These are phyloP conservation scores for Sungouiella thailandica DNA, from an alignment of 805 yeast genomes.

Conservation along the genomic window DNA sequence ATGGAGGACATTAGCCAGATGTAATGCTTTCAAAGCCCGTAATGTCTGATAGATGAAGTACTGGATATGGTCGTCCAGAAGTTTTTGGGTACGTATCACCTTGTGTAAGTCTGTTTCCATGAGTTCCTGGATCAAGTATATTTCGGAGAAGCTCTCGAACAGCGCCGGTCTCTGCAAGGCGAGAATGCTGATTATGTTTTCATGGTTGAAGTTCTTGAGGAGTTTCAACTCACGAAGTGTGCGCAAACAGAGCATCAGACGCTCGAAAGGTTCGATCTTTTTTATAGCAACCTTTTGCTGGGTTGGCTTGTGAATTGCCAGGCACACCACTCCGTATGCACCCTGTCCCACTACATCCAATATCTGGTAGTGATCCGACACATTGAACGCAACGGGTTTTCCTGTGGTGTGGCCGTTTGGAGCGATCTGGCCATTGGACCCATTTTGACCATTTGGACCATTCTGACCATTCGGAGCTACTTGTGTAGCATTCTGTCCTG, in stretches of 20 bases:
- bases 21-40: slow-evolving; percentile 85
- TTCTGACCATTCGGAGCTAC: neutral
- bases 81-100: slow-evolving; percentile 73
- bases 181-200: slow-evolving; percentile 82
- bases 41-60: slow-evolving; percentile 89
- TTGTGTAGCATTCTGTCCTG: neutral
- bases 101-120: slow-evolving; percentile 87
- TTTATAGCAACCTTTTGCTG: slow-evolving; percentile 91
- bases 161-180: slow-evolving; percentile 83
- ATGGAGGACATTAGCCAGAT: slow-evolving; percentile 90
- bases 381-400: slow-evolving; percentile 57
- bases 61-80: slow-evolving; percentile 91
- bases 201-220: slow-evolving; percentile 86
- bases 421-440: no score
- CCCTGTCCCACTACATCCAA: slow-evolving; percentile 90
- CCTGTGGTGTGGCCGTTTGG: no score
- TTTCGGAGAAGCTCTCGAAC: slow-evolving; percentile 76
- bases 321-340: slow-evolving; percentile 91
- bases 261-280: slow-evolving; percentile 87
- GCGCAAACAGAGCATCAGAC: slow-evolving; percentile 82
- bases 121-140: slow-evolving; percentile 80
- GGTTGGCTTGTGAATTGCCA: slow-evolving; percentile 82
- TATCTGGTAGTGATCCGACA: slow-evolving; percentile 81
- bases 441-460: no score
- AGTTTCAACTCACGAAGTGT: slow-evolving; percentile 87